Percentiles rank a stretch among this genome's conserved stretches.
phyloP scores from a whole-genome alignment of 306 rosid species.

The Nissolia schottii region DNA sequence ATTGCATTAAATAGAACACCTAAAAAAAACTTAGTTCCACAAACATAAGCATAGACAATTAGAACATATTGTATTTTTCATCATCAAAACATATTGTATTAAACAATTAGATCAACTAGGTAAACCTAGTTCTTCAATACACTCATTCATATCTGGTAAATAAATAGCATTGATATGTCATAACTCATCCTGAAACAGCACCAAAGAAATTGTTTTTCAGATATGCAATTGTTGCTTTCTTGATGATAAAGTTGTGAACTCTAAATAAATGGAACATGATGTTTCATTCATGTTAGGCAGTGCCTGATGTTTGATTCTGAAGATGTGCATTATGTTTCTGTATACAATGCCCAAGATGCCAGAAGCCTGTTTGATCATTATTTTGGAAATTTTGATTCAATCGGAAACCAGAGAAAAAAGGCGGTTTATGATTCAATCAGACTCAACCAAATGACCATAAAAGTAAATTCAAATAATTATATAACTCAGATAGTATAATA shows the following conservation, averaged over 20 bases:
- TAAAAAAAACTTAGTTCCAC: no score
- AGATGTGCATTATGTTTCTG: neutral
- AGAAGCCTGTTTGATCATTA: neutral
- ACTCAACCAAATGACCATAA: no score
- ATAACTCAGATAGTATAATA: neutral
- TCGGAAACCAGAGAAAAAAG: neutral
- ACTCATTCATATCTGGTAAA: slow-evolving; percentile 32
- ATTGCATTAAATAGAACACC: no score
- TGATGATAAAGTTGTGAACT: neutral
- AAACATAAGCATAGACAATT: no score
- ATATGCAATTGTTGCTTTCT: neutral
- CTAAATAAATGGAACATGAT: neutral
- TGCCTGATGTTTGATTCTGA: neutral
- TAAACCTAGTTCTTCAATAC: no score
- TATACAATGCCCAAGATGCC: neutral
- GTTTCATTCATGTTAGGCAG: neutral
- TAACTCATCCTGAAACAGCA: neutral
- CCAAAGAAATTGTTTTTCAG: neutral
- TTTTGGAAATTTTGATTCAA: neutral
- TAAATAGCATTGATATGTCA: neutral
- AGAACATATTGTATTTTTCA: no score
- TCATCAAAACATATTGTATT: no score
- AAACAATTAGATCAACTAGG: no score
- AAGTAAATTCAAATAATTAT: no score
- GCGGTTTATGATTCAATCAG: neutral